Evolutionary conservation across 371 early-diverging fungal species (phyloP).

Genomic region (Coemansia sp.): DNA sequence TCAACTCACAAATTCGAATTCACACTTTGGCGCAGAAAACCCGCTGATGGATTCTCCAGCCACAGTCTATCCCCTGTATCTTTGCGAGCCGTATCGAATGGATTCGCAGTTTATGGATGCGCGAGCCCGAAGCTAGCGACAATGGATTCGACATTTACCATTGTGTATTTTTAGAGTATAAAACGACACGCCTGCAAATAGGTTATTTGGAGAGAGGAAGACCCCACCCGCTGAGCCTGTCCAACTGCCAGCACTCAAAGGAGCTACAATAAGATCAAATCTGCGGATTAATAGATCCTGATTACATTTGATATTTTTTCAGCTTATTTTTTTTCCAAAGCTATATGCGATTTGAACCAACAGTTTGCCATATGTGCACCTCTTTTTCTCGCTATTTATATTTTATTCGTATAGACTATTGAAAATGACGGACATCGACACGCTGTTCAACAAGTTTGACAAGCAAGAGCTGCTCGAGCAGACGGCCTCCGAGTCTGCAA

Average conservation of each 20-base stretch:
- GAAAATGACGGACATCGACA: conserved; percentile 35
- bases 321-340: too few species aligned
- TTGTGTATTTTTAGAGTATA: conserved; percentile 10
- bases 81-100: neutral
- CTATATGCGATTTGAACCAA: too few species aligned
- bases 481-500: conserved; percentile 3
- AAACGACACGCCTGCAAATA: conserved; percentile 39
- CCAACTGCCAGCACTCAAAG: neutral
- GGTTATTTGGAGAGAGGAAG: conserved; percentile 33
- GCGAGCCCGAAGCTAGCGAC: neutral
- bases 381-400: neutral
- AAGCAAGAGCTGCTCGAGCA: conserved; percentile 24
- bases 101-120: conserved; percentile 19
- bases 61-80: too few species aligned
- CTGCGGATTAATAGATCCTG: neutral
- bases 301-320: neutral
- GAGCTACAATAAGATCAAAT: neutral
- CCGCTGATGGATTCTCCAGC: neutral
- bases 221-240: neutral
- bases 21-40: neutral
- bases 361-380: too few species aligned
- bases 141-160: conserved; percentile 32
- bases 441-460: conserved; percentile 43
- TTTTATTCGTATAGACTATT: neutral
- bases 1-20: too few species aligned